Evolutionary conservation across 2,329 filamentous ascomycete species (phyloP), one percentile per base, ranked within the genome.

Genomic region (Cadophora gregata): DNA sequence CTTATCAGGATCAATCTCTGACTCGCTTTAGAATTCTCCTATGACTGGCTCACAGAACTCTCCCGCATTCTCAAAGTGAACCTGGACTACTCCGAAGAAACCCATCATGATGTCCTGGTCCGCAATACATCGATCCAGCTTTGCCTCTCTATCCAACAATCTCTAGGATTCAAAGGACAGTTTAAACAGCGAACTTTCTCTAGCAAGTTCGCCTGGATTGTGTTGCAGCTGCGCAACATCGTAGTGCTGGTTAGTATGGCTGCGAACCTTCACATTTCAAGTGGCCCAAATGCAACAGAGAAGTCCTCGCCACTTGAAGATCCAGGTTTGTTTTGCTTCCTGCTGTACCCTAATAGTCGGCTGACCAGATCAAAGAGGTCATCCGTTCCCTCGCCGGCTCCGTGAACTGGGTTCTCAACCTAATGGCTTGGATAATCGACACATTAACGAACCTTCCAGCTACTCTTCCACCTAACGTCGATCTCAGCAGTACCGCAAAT

Each of bases 31-130:
- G 86, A 84, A 60, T 88, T 91, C 70, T 81, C 87, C 62, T 82
- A 84, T 50, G 83, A 88, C 66, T 88, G 89, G 82, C 81, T 92
- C 62, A 84, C 82, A 48, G 89, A 92, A 70, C 81, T 93, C 14
- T 88, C 92, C 62, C 84, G 86, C 48, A 87, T 91, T 65, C 81
- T 94, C 61, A 90, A 89, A 69, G 84, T 92, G 33, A 88, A 89
- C 59, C 87, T 94, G 58, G 95, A 98, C 79, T 96, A 94, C 75
- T 91, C 93, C 0, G 86, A 92, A 59, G 92, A 97, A 67, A 81
- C 87, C 1, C 85, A 87, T 53, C 87, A 91, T 72, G 89, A 95
- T 75, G 84, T 89, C 66, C 81, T 97, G 38, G 86, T 96, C 70
- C 84, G 89, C 67, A 94, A 96, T 73, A 82, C 84, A 3, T 84